Conservation (phyloP, 805 yeast genomes). For the Hanseniaspora clermontiae region DNA sequence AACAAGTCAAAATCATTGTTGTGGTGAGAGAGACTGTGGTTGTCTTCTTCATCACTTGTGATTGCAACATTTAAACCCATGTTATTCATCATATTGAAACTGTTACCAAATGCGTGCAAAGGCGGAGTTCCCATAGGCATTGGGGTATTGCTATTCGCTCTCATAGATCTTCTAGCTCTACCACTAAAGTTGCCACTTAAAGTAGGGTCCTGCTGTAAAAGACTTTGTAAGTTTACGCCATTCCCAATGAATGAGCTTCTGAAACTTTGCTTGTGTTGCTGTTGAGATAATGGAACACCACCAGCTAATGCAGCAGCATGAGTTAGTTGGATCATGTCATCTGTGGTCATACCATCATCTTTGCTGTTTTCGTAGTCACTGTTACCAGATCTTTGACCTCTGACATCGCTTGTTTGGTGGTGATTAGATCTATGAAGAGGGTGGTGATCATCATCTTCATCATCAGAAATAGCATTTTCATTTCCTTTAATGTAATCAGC, state of each 20-base stretch:
- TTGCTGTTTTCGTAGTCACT: background rate
- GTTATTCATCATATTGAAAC: constrained; percentile 11
- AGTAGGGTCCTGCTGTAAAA: constrained; percentile 7
- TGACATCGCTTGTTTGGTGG: background rate
- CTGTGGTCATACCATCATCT: constrained; percentile 3
- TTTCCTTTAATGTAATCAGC: constrained; percentile 11
- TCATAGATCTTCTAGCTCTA: constrained; percentile 11
- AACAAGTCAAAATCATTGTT: constrained; percentile 8
- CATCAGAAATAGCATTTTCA: constrained; percentile 13
- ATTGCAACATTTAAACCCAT: constrained; percentile 11
- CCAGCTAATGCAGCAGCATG: constrained; percentile 17
- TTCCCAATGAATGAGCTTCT: constrained; percentile 10
- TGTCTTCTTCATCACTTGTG: constrained; percentile 12
- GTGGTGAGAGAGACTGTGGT: background rate
- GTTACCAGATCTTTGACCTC: background rate
- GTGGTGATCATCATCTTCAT: constrained; percentile 11
- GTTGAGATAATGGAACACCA: constrained; percentile 12
- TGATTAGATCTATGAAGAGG: background rate
- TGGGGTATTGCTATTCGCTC: constrained; percentile 12
- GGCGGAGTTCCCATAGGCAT: constrained; percentile 13
- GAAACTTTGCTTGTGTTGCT: constrained; percentile 9
- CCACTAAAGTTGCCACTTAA: background rate
- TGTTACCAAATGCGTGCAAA: constrained; percentile 11
- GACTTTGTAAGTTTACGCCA: constrained; percentile 10
- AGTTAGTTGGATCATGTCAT: constrained; percentile 16